These are phyloP conservation scores for Suillus variegatus DNA, from an alignment of 768 basidiomycete genomes.

Conservation along the genomic window DNA sequence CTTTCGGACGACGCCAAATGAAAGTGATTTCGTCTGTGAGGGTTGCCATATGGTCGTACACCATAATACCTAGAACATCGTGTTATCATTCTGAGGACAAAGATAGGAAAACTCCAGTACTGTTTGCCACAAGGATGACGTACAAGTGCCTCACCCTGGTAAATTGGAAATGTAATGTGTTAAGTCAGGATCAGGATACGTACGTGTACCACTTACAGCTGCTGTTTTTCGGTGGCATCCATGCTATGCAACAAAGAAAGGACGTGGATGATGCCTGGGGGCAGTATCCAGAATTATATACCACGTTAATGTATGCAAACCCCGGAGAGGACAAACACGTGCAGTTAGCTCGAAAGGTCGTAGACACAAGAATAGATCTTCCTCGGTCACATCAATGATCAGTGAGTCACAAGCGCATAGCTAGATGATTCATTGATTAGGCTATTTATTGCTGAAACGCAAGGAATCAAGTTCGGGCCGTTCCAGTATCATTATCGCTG, in stretches of 20 bases:
- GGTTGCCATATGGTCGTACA: slow-evolving; percentile 33
- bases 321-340: neutral
- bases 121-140: slow-evolving; percentile 5
- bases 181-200: neutral
- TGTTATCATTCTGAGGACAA: neutral
- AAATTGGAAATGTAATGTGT: neutral
- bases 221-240: neutral
- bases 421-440: neutral
- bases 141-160: slow-evolving; percentile 5
- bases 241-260: neutral
- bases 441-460: neutral
- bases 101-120: slow-evolving; percentile 1
- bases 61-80: slow-evolving; percentile 23
- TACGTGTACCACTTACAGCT: neutral
- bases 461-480: neutral
- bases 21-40: slow-evolving; percentile 39
- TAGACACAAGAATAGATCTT: neutral
- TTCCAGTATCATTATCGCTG: neutral
- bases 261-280: neutral
- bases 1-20: slow-evolving; percentile 46
- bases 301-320: neutral
- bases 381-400: neutral
- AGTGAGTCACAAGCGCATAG: neutral
- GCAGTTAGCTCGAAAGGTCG: neutral
- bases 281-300: neutral